Evolutionary conservation across 1,284 basidiomycete genomes (phyloP).

Genomic region (Chalciporus sp.): DNA sequence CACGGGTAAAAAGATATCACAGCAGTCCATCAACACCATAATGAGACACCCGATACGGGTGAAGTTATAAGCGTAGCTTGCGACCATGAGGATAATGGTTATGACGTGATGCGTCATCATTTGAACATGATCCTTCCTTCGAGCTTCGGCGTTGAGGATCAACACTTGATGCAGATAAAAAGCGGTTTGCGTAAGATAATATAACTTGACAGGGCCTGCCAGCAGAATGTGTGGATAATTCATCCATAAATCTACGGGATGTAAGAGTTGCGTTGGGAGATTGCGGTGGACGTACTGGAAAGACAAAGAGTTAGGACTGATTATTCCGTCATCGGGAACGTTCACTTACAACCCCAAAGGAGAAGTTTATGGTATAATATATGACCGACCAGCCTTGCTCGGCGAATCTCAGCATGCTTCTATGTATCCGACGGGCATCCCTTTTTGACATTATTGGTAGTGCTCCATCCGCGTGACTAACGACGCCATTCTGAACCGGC

Average conservation of each 20-base stretch:
- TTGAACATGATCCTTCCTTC: slow-evolving; percentile 90
- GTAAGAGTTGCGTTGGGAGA: slow-evolving; percentile 68
- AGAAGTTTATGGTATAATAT: slow-evolving; percentile 80
- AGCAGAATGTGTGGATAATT: slow-evolving; percentile 84
- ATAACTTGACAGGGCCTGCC: slow-evolving; percentile 82
- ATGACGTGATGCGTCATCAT: slow-evolving; percentile 97
- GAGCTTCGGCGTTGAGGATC: slow-evolving; percentile 91
- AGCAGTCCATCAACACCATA: slow-evolving; percentile 91
- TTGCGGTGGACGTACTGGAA: slow-evolving; percentile 77
- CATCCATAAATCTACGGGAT: slow-evolving; percentile 76
- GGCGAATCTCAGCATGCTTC: slow-evolving; percentile 84
- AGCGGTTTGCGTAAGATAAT: slow-evolving; percentile 90
- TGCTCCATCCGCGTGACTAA: slow-evolving; percentile 17
- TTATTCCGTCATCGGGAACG: slow-evolving; percentile 8
- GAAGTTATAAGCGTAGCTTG: slow-evolving; percentile 83
- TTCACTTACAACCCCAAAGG: slow-evolving; percentile 79
- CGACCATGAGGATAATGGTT: slow-evolving; percentile 77
- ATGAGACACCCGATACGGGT: slow-evolving; percentile 88
- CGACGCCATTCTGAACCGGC: slow-evolving; percentile 30
- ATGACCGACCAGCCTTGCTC: slow-evolving; percentile 92
- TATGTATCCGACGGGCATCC: slow-evolving; percentile 60
- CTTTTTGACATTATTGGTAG: slow-evolving; percentile 35
- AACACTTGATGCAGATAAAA: slow-evolving; percentile 94
- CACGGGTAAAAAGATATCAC: slow-evolving; percentile 91
- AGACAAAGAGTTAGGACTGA: slow-evolving; percentile 4